Base-by-base conservation (phyloP, 1,284 basidiomycete species). In the Sanghuangporus weigelae region DNA sequence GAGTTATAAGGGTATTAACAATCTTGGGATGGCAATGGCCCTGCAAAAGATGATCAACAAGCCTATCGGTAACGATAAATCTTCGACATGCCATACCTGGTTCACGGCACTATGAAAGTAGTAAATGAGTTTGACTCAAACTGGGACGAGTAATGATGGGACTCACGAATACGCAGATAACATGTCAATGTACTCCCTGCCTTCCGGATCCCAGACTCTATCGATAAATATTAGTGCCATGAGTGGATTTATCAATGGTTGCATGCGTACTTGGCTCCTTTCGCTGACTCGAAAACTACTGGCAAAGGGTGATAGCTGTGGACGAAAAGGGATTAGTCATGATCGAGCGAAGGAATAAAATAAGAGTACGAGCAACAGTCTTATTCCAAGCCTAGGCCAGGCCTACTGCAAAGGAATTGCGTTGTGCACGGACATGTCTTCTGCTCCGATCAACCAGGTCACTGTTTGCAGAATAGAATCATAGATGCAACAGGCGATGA, bases 1-100 rank as follows among this genome's bases (percentile, higher is more conserved):
- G 96, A 55, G 87, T 84, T 44, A 90, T 79, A 57, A 99, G 85
- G 0, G 96, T 84, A 31, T 81, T 82, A 39, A 96, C 86, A 73
- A 96, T 95, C 71, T 81, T 81, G 11, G 96, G 96, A 78, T 99
- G 96, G 78, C 96, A 98, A 78, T 99, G 97, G 36, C 95, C 95
- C 83, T 92, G 5, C 26, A 73, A 54, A 60, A 14, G 53, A 23
- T 59, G 44, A 38, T 26, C 21, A 58, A 14, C 48, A 35, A 35
- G 40, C 56, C 60, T 19, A 50, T 55, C 55, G 49, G 49, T 23
- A 21, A 21, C 59, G 49, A 50, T 36, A 75, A 74, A 73, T 70
- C 42, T 57, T 31, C 60, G 40, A 14, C 21, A 42, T 57, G 73
- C 7, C 79, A 59, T 66, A 87, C 89, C 80, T 95, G 93, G 76